Evolutionary conservation across 768 basidiomycete genomes (phyloP), one percentile per base, ranked within the genome.

Genomic region (Pisolithus microcarpus): DNA sequence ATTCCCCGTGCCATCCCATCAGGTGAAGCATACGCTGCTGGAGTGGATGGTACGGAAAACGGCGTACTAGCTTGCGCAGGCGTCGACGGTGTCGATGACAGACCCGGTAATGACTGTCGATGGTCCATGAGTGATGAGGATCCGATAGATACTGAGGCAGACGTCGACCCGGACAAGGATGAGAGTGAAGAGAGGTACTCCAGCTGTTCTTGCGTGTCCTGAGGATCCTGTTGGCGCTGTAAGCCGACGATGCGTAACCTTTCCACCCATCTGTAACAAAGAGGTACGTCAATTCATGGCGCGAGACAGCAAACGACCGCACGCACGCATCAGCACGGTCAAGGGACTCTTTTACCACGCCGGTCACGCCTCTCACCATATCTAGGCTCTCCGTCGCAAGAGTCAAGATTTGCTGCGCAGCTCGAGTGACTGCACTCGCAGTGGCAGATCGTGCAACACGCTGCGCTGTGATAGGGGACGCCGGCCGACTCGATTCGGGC

Each of bases 301-400:
- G 24, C 19, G 53, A 39, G 50, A 54, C 21, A 19, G 50, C 43
- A 21, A 45, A 43, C 26, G 48, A 48, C 45, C 37, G 9, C 7
- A 78, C 84, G 40, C 65, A 91, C 81, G 85, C 79, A 64, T 94
- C 92, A 28, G 91, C 92, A 49, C 85, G 75, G 64, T 93, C 91
- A 65, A 94, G 71, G 55, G 84, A 88, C 54, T 93, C 92, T 60
- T 83, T 85, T 53, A 94, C 86, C 21, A 94, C 89, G 4, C 80
- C 77, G n/a, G 89, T 89, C 26, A 93, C 89, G 26, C 87, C 82
- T 26, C 84, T 75, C 75, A 95, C 82, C 90, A 93, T 94, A 61
- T 95, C 91, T 66, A 95, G 62, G 61, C 91, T 92, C 72, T 95
- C 93, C 13, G 86, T 87, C 11, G 92, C 91, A 8, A 95, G 79